Conservation (phyloP, 768 basidiomycete species). For the Cubamyces lactineus region DNA sequence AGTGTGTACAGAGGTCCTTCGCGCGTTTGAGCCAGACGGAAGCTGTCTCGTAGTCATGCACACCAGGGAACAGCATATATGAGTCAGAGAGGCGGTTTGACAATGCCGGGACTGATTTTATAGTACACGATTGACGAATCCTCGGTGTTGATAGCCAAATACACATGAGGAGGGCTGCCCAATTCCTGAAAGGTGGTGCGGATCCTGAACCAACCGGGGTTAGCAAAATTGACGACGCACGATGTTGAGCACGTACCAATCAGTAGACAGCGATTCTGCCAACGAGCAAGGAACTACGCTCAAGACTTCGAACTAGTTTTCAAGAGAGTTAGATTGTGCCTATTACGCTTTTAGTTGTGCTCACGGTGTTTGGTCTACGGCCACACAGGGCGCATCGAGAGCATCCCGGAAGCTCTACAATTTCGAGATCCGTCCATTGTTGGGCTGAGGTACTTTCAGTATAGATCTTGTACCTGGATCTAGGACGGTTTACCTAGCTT, state of each 20-base stretch:
- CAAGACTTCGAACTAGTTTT: slow-evolving; percentile 44
- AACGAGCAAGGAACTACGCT: slow-evolving; percentile 71
- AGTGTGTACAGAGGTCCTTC: neutral
- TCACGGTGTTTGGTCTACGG: slow-evolving; percentile 54
- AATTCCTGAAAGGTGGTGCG: slow-evolving; percentile 55
- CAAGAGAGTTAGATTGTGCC: neutral
- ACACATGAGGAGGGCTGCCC: slow-evolving; percentile 51
- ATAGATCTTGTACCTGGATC: slow-evolving; percentile 47
- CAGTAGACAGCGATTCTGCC: slow-evolving; percentile 64
- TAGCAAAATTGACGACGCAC: neutral
- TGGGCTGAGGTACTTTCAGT: slow-evolving; percentile 51
- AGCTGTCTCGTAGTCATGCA: neutral
- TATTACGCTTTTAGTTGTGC: neutral
- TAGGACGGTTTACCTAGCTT: slow-evolving; percentile 59
- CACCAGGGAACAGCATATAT: neutral
- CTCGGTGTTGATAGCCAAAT: slow-evolving; percentile 71
- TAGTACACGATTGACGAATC: slow-evolving; percentile 88
- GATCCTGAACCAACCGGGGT: slow-evolving; percentile 45
- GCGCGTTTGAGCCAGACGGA: neutral
- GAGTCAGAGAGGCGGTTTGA: slow-evolving; percentile 63
- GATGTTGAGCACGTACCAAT: slow-evolving; percentile 47
- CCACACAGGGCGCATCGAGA: slow-evolving; percentile 63
- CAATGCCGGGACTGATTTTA: slow-evolving; percentile 75
- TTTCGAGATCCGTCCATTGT: slow-evolving; percentile 66
- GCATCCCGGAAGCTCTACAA: slow-evolving; percentile 60